These are phyloP conservation scores for Plasmodium yoelii DNA, from an alignment of 169 alveolate genomes.

Conservation along the genomic window DNA sequence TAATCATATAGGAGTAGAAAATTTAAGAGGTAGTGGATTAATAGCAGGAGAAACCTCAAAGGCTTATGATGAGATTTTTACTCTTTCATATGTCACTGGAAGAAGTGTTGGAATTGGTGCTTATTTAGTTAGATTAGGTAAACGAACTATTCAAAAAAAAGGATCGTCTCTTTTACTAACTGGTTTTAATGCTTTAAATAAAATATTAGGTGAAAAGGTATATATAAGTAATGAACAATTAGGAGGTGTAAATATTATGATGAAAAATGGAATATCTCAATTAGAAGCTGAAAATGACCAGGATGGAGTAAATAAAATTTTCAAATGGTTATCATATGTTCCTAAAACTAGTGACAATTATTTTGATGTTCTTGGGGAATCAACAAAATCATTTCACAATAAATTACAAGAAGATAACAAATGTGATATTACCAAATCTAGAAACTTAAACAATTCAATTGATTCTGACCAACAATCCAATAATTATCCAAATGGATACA, in stretches of 20 bases:
- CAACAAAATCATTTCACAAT: conserved; percentile 19
- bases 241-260: conserved; percentile 92
- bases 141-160: conserved; percentile 89
- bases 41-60: conserved; percentile 93
- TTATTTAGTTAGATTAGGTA: conserved; percentile 89
- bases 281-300: conserved; percentile 87
- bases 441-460: no score
- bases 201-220: conserved; percentile 88
- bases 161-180: conserved; percentile 90
- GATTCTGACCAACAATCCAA: conserved; percentile 28
- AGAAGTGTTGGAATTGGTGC: conserved; percentile 93
- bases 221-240: conserved; percentile 91
- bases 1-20: conserved; percentile 88
- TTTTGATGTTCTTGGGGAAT: conserved; percentile 81
- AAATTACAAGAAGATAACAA: no score
- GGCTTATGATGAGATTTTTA: conserved; percentile 89
- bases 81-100: conserved; percentile 90
- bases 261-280: conserved; percentile 91
- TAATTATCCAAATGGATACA: conserved; percentile 78
- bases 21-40: conserved; percentile 88
- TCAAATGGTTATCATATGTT: conserved; percentile 87
- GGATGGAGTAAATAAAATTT: conserved; percentile 87
- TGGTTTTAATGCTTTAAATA: conserved; percentile 90
- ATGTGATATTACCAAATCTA: no score
- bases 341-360: conserved; percentile 86